Evolutionary conservation across 108 stramenopile genomes (phyloP).

Genomic region (Craspedostauros australis): DNA sequence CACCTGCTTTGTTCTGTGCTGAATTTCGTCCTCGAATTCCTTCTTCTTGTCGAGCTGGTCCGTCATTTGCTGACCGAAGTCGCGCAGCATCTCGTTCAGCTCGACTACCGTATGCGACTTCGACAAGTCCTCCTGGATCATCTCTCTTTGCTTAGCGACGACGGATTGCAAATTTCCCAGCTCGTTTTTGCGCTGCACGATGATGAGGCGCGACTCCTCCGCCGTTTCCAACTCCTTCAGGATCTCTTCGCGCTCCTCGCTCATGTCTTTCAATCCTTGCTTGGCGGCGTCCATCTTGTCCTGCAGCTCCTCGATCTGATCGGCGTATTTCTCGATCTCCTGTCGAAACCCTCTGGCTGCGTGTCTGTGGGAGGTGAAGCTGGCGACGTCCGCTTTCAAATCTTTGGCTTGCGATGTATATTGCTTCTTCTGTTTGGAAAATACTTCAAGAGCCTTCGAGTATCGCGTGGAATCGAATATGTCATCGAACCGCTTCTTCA

Average conservation of each 20-base stretch:
- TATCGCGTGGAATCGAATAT: conserved; percentile 94
- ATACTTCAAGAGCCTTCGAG: conserved; percentile 92
- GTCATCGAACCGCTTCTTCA: conserved; percentile 99
- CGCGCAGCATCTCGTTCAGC: conserved; percentile 48
- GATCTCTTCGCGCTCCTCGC: conserved; percentile 42
- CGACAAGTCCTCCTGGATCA: conserved; percentile 66
- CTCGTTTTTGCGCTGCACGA: conserved; percentile 24
- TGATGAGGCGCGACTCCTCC: conserved; percentile 16
- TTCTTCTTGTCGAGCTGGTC: conserved; percentile 29
- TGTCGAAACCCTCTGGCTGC: conserved; percentile 70
- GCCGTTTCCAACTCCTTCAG: conserved; percentile 26
- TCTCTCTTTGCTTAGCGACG: conserved; percentile 29
- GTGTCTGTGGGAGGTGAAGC: conserved; percentile 69
- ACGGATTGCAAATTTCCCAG: conserved; percentile 26
- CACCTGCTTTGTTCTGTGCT: conserved; percentile 20
- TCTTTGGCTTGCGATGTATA: conserved; percentile 63
- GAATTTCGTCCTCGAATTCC: conserved; percentile 14
- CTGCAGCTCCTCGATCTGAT: conserved; percentile 60
- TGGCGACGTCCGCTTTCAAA: conserved; percentile 76
- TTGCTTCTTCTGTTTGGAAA: conserved; percentile 77
- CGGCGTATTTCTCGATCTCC: conserved; percentile 54
- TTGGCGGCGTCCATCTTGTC: conserved; percentile 43
- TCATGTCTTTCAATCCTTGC: conserved; percentile 25
- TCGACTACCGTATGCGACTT: conserved; percentile 35
- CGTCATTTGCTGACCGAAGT: conserved; percentile 42